Conservation (phyloP, 2,329 filamentous ascomycete species). For the Cercospora citrullina region DNA sequence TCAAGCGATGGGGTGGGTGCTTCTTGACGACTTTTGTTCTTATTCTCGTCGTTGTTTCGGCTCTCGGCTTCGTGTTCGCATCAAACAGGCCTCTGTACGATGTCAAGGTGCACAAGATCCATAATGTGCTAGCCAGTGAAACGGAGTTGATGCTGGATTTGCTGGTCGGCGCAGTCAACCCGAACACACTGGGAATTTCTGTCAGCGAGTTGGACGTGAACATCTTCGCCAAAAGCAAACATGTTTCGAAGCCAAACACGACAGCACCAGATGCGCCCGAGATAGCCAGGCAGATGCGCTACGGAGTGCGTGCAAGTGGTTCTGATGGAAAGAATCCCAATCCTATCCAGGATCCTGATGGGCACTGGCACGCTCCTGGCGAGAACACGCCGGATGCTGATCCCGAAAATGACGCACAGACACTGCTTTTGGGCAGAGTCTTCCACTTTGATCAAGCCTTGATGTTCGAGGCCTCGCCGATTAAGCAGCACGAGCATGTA, state of each 20-base stretch:
- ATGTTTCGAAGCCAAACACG: conserved; percentile 58
- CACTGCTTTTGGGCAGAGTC: conserved; percentile 89
- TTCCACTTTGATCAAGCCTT: conserved; percentile 83
- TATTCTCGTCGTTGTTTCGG: conserved; percentile 77
- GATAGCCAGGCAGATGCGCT: conserved; percentile 13
- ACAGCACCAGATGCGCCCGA: conserved; percentile 2
- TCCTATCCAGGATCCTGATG: conserved; percentile 29
- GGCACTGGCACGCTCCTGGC: conserved; percentile 32
- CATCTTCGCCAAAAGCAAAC: conserved; percentile 90
- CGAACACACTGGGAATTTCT: conserved; percentile 85
- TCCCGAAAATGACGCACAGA: conserved; percentile 65
- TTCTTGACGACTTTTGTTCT: conserved; percentile 80
- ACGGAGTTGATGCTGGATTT: conserved; percentile 95
- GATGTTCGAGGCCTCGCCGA: conserved; percentile 84
- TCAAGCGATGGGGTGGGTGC: conserved; percentile 64
- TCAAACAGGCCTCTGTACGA: conserved; percentile 83
- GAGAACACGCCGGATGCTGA: conserved; percentile 52
- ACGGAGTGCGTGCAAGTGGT: conserved; percentile 6
- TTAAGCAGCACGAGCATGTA: conserved; percentile 69
- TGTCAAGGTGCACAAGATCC: conserved; percentile 76
- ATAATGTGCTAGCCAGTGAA: conserved; percentile 88
- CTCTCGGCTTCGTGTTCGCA: conserved; percentile 84
- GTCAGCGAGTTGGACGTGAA: conserved; percentile 86
- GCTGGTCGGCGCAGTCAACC: conserved; percentile 83
- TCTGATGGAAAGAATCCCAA: conserved; percentile 17